Evolutionary conservation across 2,329 filamentous ascomycete species (phyloP), one percentile per base, ranked within the genome.

Genomic region (Thielaviopsis musarum): DNA sequence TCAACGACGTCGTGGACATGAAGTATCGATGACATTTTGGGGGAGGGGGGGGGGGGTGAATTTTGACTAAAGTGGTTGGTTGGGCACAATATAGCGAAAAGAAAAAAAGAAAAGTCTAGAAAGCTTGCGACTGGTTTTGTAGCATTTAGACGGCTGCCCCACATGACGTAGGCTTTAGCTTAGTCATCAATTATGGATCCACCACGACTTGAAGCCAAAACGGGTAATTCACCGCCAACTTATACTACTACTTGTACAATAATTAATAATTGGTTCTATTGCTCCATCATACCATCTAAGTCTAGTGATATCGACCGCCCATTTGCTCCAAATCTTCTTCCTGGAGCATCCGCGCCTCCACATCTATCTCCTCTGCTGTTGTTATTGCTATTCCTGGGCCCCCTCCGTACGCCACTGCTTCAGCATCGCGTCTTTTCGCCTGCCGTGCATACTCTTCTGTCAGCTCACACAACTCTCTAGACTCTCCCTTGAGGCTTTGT

Each of bases 1-100:
- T 97, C 91, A 66, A 86, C 78, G 63, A 97, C 82, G 65, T 96
- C 91, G 59, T 80, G 79, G 52, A 94, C 75, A 49, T 85, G 75
- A 51, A 86, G 79, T 21, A 45, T n/a, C 7, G 71, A 56, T 21
- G 57, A 22, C 60, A 61, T 61, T 45, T 45, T 17, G 30, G 2
- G 30, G n/a, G n/a, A n/a, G n/a, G n/a, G n/a, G n/a, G n/a, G n/a
- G n/a, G n/a, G n/a, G n/a, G 5, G 30, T 34, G 7, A 7, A 34
- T 34, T 34, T 2, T 34, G 6, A 34, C 9, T 26, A 26, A 26
- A 3, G 24, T 41, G 9, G 34, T 12, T 41, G 34, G 15, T 12
- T 41, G 34, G 24, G 24, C 24, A 26, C 24, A 26, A 3, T 26
- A 26, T 26, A 26, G n/a, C n/a, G n/a, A n/a, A n/a, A n/a, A 41